Evolutionary conservation across 768 basidiomycete genomes (phyloP), one percentile per base, ranked within the genome.

Genomic region (Tulasnella sp.): DNA sequence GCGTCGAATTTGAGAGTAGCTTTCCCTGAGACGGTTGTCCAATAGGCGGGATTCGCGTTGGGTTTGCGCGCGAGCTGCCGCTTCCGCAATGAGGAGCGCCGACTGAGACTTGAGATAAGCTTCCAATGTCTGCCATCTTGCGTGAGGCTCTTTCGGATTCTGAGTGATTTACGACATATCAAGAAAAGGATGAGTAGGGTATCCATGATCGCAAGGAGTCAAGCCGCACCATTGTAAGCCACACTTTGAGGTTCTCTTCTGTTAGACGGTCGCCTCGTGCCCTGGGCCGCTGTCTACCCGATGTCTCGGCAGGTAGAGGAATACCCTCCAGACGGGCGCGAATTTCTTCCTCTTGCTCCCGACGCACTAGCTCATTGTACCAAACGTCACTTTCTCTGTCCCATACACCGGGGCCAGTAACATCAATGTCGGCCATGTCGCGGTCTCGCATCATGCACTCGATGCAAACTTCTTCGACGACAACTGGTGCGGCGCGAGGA

Each of bases 401-500:
- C 96, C 96, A 99, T 6, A 86, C 77, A 1, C 91, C 89, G 8
- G 83, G 80, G 27, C 82, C 80, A 2, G 82, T 78, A 19, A 96
- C 96, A 67, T 87, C 79, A 23, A 99, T 90, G 67, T 96, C 93
- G 7, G 84, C 89, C 86, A 99, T 90, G 67, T 99, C 96, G 66
- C 94, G 81, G 69, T 99, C 96, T 31, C 96, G 83, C 93, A 98
- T 98, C 58, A 96, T 85, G 66, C 96, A 99, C 69, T 98, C 96
- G 34, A 96, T 75, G 64, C 94, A 99, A 29, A 97, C 72, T 68
- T 98, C 94, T 50, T 69, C 69, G 23, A 66, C 64, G 1, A 54
- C 52, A 5, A 54, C 52, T 23, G 52, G 25, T 23, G 52, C 52
- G 11, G 39, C 52, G 7, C 27, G 19, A 7, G 52, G 52, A 36